These are phyloP conservation scores for Cercospora beticola DNA, from an alignment of 2,329 filamentous ascomycete genomes.

Conservation along the genomic window DNA sequence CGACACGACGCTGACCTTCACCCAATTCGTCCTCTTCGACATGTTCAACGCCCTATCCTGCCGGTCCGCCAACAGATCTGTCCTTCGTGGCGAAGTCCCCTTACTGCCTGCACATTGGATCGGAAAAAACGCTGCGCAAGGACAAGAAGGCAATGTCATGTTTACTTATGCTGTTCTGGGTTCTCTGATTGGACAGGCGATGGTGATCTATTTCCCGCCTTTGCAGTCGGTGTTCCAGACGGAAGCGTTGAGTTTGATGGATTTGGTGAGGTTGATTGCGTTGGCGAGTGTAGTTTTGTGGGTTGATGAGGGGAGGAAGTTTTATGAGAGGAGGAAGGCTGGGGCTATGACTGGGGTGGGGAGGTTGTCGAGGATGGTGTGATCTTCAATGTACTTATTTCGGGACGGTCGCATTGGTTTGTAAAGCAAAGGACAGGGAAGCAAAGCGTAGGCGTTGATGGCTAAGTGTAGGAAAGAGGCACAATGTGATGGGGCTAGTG, in stretches of 20 bases:
- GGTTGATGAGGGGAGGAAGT: conserved; percentile 90
- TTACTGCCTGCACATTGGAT: conserved; percentile 23
- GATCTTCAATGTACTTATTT: too few species aligned
- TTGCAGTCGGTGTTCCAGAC: conserved; percentile 95
- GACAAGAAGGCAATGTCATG: conserved; percentile 67
- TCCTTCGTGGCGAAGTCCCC: conserved; percentile 73
- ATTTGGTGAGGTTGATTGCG: conserved; percentile 69
- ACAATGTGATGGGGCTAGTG: background rate
- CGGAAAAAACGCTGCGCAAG: conserved; percentile 11
- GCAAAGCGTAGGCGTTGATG: background rate
- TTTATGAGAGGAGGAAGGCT: conserved; percentile 54
- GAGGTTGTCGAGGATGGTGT: background rate
- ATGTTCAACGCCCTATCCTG: conserved; percentile 99
- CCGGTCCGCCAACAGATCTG: conserved; percentile 84
- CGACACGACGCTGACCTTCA: conserved; percentile 99
- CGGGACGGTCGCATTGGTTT: too few species aligned
- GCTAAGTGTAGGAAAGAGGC: background rate
- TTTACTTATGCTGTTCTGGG: conserved; percentile 95
- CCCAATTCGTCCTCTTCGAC: conserved; percentile 97
- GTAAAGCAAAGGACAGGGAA: too few species aligned
- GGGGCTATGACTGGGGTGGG: background rate
- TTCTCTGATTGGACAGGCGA: conserved; percentile 77
- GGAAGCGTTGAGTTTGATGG: conserved; percentile 72
- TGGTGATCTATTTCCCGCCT: conserved; percentile 93
- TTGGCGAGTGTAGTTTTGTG: conserved; percentile 91